Evolutionary conservation across 1,284 basidiomycete species (phyloP).

Genomic region (Leccinum huronense): DNA sequence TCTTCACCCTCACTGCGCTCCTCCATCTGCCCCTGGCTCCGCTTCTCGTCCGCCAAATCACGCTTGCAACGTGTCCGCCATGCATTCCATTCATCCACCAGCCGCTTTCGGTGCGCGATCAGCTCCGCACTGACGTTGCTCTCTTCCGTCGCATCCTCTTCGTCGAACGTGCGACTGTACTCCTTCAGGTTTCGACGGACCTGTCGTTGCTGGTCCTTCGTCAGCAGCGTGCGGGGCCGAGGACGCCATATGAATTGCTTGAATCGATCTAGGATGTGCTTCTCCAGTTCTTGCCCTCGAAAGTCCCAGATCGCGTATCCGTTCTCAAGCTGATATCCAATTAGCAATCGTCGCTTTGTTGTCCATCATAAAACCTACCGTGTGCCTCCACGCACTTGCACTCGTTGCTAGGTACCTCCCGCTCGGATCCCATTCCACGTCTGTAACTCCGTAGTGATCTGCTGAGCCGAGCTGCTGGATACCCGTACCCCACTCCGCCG

Average conservation of each 20-base stretch:
- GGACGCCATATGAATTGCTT: constrained; percentile 99
- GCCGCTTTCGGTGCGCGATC: constrained; percentile 85
- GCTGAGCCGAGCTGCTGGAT: constrained; percentile 86
- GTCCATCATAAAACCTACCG: constrained; percentile 47
- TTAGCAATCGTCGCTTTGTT: constrained; percentile 14
- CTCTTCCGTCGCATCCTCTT: constrained; percentile 95
- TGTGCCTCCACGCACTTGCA: constrained; percentile 94
- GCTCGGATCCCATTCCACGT: constrained; percentile 98
- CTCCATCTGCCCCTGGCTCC: constrained; percentile 37
- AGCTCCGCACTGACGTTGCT: constrained; percentile 93
- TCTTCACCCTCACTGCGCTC: constrained; percentile 48
- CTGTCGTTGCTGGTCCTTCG: constrained; percentile 86
- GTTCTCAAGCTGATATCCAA: constrained; percentile 76
- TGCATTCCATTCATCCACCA: constrained; percentile 98
- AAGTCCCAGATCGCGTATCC: constrained; percentile 99
- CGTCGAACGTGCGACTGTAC: constrained; percentile 91
- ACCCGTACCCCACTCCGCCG: constrained; percentile 78
- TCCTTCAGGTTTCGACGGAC: constrained; percentile 92
- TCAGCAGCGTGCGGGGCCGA: constrained; percentile 83
- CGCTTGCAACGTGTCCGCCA: constrained; percentile 73
- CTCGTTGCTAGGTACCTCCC: constrained; percentile 93
- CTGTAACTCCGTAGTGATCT: constrained; percentile 99
- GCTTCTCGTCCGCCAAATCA: constrained; percentile 54
- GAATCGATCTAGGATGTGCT: constrained; percentile 90
- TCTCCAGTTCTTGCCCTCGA: constrained; percentile 88